Evolutionary conservation across 2,329 filamentous ascomycete species (phyloP).

Genomic region (Ophiostoma angusticollis): DNA sequence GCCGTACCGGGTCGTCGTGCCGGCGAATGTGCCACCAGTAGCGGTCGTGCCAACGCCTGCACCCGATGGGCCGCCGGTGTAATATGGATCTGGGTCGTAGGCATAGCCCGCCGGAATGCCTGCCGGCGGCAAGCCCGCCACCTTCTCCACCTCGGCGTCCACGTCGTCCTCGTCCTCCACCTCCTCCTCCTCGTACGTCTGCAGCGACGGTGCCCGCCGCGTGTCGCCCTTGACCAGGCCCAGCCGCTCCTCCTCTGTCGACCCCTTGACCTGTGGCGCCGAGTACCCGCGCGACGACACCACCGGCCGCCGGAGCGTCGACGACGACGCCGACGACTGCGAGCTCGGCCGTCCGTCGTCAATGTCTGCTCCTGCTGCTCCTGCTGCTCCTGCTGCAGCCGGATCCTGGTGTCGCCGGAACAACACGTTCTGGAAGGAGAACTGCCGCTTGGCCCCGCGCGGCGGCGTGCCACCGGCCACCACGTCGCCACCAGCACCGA

Average conservation of each 20-base stretch:
- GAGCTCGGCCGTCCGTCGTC: conserved; percentile 10
- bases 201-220: conserved; percentile 22
- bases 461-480: conserved; percentile 49
- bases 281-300: conserved; percentile 25
- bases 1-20: conserved; percentile 25
- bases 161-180: conserved; percentile 20
- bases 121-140: no score
- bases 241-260: conserved; percentile 70
- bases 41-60: no score
- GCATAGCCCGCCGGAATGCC: no score
- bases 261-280: conserved; percentile 32
- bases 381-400: conserved; percentile 12
- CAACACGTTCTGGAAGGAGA: conserved; percentile 84
- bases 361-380: conserved; percentile 1
- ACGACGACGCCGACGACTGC: not conserved
- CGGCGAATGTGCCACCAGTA: no score
- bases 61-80: no score
- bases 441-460: conserved; percentile 57
- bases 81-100: no score
- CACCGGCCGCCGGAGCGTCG: conserved; percentile 13
- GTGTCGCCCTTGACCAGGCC: conserved; percentile 70
- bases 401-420: conserved; percentile 52
- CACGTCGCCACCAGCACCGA: conserved; percentile 20
- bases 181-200: conserved; percentile 24
- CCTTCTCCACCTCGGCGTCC: not conserved